Conservation (phyloP, 2,329 filamentous ascomycete genomes). For the Fusarium solani-melongenae region DNA sequence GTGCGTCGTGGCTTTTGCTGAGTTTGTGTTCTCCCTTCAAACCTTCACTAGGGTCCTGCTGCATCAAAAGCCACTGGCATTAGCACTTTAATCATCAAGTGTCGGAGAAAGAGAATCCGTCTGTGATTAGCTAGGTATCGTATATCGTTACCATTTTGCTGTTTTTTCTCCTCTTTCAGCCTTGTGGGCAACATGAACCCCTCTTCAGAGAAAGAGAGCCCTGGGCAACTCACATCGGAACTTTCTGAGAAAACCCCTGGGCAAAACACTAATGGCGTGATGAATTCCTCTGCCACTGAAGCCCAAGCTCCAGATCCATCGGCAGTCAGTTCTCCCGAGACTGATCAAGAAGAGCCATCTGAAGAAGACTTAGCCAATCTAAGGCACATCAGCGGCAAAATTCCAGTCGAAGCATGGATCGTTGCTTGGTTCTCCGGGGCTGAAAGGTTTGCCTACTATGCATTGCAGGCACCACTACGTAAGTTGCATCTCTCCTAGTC, state of each 20-base stretch:
- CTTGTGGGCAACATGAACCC: neutral
- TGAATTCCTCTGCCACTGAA: neutral
- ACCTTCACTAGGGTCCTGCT: neutral
- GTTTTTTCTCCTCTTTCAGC: neutral
- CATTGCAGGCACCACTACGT: neutral
- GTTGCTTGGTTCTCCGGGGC: slow-evolving; percentile 1
- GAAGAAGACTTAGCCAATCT: neutral
- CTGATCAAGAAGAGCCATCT: neutral
- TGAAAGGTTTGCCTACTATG: slow-evolving; percentile 1
- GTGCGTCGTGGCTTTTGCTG: neutral
- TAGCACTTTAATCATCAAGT: neutral
- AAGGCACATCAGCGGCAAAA: neutral
- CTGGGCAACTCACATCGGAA: neutral
- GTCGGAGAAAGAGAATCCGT: neutral
- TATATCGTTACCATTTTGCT: neutral
- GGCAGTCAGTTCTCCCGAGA: neutral
- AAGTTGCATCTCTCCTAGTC: neutral
- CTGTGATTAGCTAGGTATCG: neutral
- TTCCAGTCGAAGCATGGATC: neutral
- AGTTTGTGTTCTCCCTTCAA: neutral
- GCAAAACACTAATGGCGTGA: neutral
- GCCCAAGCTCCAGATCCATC: neutral
- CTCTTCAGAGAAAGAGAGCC: neutral
- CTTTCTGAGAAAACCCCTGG: neutral
- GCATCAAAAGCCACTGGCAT: neutral